Evolutionary conservation across 139 green algal species (phyloP).

Genomic region (Auxenochlorella protothecoides): DNA sequence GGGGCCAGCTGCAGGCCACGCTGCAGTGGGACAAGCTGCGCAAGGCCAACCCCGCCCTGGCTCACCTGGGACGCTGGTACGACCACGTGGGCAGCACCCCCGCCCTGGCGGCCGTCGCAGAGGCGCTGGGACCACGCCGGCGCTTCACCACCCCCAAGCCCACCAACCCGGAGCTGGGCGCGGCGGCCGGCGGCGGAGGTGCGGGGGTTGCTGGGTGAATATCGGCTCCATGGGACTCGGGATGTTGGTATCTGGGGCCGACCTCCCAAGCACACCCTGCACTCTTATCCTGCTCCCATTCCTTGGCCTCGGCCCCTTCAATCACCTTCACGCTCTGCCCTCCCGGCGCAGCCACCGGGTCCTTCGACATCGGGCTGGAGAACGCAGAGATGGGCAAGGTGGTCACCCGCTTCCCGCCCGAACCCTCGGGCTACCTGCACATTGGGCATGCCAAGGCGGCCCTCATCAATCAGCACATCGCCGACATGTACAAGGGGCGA

Average conservation of each 20-base stretch:
- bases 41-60: slow-evolving; percentile 20
- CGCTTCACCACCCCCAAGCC: slow-evolving; percentile 16
- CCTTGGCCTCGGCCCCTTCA: too few relatives aligned
- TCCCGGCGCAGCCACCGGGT: slow-evolving; percentile 35
- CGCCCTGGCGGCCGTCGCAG: slow-evolving; percentile 29
- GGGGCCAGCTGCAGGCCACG: slow-evolving; percentile 59
- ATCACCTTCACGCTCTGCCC: neutral
- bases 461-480: slow-evolving; percentile 85
- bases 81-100: slow-evolving; percentile 39
- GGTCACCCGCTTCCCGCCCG: slow-evolving; percentile 93
- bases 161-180: slow-evolving; percentile 18
- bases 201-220: neutral
- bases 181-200: slow-evolving; percentile 18
- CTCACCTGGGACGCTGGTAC: slow-evolving; percentile 77
- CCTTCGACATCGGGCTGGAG: slow-evolving; percentile 81
- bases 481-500: slow-evolving; percentile 75
- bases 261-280: neutral
- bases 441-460: slow-evolving; percentile 93
- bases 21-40: slow-evolving; percentile 62
- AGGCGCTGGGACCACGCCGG: slow-evolving; percentile 24
- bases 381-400: slow-evolving; percentile 76
- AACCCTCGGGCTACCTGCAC: slow-evolving; percentile 91
- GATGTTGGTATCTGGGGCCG: neutral
- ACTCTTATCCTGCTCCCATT: neutral
- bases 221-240: neutral